Evolutionary conservation across 2,329 filamentous ascomycete genomes (phyloP).

Genomic region (Acrocalymma vagum): DNA sequence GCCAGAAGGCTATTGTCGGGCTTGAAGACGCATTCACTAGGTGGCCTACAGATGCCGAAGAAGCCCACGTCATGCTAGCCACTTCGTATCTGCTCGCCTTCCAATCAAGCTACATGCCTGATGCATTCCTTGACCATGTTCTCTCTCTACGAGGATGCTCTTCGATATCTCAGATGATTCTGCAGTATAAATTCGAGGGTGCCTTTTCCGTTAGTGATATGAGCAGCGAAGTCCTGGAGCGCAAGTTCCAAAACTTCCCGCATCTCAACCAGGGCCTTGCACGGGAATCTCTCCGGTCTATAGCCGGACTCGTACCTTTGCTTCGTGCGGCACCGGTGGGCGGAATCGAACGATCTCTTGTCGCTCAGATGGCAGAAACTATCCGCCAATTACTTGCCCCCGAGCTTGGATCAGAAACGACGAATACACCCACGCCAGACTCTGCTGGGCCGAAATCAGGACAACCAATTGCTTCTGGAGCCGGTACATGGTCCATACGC

Average conservation of each 20-base stretch:
- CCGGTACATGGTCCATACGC: background rate
- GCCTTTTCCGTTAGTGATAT: slow-evolving; percentile 19
- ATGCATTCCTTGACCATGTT: slow-evolving; percentile 29
- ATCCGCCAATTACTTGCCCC: slow-evolving; percentile 19
- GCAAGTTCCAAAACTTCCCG: slow-evolving; percentile 15
- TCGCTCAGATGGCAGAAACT: slow-evolving; percentile 17
- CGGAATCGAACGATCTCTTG: slow-evolving; percentile 22
- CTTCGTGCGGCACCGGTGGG: too few relatives aligned
- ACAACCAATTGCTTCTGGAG: slow-evolving; percentile 3
- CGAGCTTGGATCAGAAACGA: background rate
- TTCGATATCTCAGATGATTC: slow-evolving; percentile 25
- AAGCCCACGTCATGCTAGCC: slow-evolving; percentile 34
- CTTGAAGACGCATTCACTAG: slow-evolving; percentile 27
- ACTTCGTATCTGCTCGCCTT: slow-evolving; percentile 29
- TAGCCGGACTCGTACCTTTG: slow-evolving; percentile 11
- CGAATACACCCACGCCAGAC: background rate
- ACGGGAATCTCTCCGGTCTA: slow-evolving; percentile 17
- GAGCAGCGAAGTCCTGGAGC: slow-evolving; percentile 11
- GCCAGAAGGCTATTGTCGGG: slow-evolving; percentile 30
- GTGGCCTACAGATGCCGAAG: slow-evolving; percentile 27
- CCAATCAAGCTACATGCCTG: slow-evolving; percentile 27
- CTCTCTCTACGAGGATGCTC: slow-evolving; percentile 28
- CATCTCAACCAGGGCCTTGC: slow-evolving; percentile 18
- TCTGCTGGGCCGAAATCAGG: too few relatives aligned
- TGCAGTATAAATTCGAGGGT: slow-evolving; percentile 16